Base-by-base conservation (phyloP, 768 basidiomycete species). In the Pulveroboletus sp. region DNA sequence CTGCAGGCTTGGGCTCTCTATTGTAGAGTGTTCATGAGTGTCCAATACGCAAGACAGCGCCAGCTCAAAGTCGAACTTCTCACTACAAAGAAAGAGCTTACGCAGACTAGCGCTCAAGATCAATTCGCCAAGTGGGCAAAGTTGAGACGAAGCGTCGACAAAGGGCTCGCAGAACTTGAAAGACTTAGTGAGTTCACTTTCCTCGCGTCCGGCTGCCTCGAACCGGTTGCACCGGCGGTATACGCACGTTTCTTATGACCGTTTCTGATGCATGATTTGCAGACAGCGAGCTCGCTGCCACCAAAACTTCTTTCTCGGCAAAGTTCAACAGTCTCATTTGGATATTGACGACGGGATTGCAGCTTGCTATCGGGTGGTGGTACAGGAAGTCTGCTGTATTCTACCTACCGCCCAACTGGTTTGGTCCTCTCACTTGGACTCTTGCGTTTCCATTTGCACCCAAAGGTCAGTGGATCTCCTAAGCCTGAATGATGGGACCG, bases 121-220 rank as follows among this genome's bases (percentile, higher is more conserved):
- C 90, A 98, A 63, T 99, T 99, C 65, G 91, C 93, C 17, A 97
- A 93, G 71, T 98, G 96, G 95, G 95, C 95, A 40, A 93, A 93
- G 72, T 71, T 98, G 63, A 73, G 89, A 59, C 72, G 96, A 57
- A 90, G 80, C 58, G 82, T 97, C 38, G 95, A 98, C 73, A 97
- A 95, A 69, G 90, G 87, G 17, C 68, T 96, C 16, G 80, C 83
- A 34, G 93, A 99, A 47, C 76, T 98, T 4, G 94, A 98, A 73
- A 87, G 85, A 68, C 76, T 93, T 54, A 98, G 94, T 97, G 68
- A 66, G 86, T 77, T 29, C 31, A 3, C 42, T n/a, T 35, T 20
- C 34, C 20, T 14, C 29, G 16, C 20, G 17, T 34, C 38, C 51
- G 6, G 23, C 24, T 20, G 16, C 13, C 37, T 30, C 24, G 31